Evolutionary conservation across 1,284 basidiomycete genomes (phyloP).

Genomic region (Wolfiporia cocos): DNA sequence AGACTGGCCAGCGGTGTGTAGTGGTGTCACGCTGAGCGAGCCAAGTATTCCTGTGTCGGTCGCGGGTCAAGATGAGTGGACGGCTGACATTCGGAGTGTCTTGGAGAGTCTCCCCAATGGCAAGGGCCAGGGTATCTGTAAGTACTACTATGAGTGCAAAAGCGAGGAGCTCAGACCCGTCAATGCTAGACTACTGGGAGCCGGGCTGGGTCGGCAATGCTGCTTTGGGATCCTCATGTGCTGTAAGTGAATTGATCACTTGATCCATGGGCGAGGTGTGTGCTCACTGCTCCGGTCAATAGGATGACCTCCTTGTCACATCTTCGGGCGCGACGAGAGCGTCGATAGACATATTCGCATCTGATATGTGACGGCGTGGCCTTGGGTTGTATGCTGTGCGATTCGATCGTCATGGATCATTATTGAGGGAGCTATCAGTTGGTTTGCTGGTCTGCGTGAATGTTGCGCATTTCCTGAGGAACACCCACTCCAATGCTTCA

Average conservation of each 20-base stretch:
- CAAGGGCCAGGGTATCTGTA: conserved; percentile 34
- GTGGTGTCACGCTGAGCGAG: conserved; percentile 41
- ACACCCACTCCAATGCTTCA: no score
- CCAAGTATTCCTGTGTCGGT: conserved; percentile 42
- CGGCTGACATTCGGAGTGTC: conserved; percentile 41
- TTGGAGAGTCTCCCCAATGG: conserved; percentile 40
- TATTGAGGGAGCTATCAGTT: no score
- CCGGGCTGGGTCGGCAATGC: conserved; percentile 60
- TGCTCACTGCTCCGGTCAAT: neutral
- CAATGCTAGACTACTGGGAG: conserved; percentile 50
- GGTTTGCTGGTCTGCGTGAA: no score
- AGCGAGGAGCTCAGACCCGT: neutral
- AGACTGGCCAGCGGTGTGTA: conserved; percentile 53
- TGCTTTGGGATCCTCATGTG: conserved; percentile 45
- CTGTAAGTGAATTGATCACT: conserved; percentile 31
- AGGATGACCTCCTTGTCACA: conserved; percentile 31
- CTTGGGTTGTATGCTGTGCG: neutral
- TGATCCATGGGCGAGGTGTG: neutral
- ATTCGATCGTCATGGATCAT: neutral
- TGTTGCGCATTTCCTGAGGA: no score
- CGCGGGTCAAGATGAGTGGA: conserved; percentile 51
- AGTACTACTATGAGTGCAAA: conserved; percentile 2
- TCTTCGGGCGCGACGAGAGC: conserved; percentile 24
- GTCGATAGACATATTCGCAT: conserved; percentile 28
- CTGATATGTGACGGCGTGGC: conserved; percentile 12